phyloP scores from a whole-genome alignment of 2,329 filamentous ascomycete species.

The Pyrenochaeta sp. region DNA sequence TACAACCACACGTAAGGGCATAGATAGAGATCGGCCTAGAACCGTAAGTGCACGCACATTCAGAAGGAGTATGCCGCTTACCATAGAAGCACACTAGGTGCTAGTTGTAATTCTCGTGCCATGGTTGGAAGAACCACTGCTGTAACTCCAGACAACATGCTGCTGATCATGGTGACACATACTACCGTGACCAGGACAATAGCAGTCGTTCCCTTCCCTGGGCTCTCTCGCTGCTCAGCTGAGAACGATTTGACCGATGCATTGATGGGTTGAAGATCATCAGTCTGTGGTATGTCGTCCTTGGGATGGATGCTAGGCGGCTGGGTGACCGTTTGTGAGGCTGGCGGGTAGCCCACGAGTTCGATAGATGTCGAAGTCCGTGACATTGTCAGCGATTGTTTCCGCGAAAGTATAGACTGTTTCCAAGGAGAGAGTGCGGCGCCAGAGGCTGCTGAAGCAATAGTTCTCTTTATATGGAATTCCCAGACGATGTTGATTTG shows the following conservation, averaged over 20 bases:
- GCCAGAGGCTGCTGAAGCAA: not conserved
- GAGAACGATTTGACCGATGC: constrained; percentile 15
- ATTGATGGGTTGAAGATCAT: constrained; percentile 24
- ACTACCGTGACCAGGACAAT: constrained; percentile 38
- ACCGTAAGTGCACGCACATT: constrained; percentile 10
- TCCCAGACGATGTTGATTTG: not conserved
- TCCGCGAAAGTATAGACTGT: not conserved
- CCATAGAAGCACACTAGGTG: constrained; percentile 39
- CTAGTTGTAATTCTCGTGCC: constrained; percentile 42
- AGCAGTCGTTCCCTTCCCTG: constrained; percentile 35
- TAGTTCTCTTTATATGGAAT: not conserved
- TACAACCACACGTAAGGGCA: constrained; percentile 57
- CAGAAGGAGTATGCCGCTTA: constrained; percentile 6
- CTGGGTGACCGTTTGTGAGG: constrained; percentile 18
- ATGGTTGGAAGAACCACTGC: constrained; percentile 55
- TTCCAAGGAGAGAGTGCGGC: not conserved
- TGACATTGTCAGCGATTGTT: constrained; percentile 27
- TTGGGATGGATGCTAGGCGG: constrained; percentile 22
- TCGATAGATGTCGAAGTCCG: constrained; percentile 38
- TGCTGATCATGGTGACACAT: constrained; percentile 37
- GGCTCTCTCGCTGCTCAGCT: constrained; percentile 22
- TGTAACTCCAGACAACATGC: constrained; percentile 49
- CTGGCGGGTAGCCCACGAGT: constrained; percentile 23
- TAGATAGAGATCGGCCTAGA: constrained; percentile 49
- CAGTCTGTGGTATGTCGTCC: constrained; percentile 11